Base-by-base conservation (phyloP, 305 asterid genomes). In the Euphrasia arctica region DNA sequence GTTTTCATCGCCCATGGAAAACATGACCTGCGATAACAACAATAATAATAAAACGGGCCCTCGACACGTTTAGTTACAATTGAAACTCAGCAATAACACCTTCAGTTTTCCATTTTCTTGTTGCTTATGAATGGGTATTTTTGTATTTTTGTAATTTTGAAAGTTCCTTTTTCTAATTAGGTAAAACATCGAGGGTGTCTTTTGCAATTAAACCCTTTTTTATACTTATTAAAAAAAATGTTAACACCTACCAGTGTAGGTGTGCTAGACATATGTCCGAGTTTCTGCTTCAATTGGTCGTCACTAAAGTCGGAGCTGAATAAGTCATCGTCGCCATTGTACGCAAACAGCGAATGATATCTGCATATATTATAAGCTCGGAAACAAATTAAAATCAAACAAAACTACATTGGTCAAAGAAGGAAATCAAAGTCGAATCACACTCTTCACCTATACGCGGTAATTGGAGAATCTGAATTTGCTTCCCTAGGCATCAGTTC, bases 271-370 rank as follows among this genome's bases (percentile, higher is more conserved):
- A 93, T 88, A 86, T 93, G 99, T 63, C 97, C 99, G 32, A 90
- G 86, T 77, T 74, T 88, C 73, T 82, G 96, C 68, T 72, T 86
- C 86, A 90, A 74, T 77, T 90, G 97, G 67, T 88, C 96, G 54
- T 93, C 96, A 66, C 87, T 93, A 63, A 93, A 82, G 77, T 93
- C 99, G 1, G 97, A 93, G 76, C 99, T 93, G 79, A 93, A 93
- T 79, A 93, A 50, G 86, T 93, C 99, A 61, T 93, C 99, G 28
- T 88, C 97, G 0, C 99, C 96, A 56, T 90, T 93, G 84, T 93
- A 93, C 36, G 97, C 92, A 69, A 82, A 84, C 58, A 90, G 93
- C 2, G 95, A 90, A 81, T 90, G 91, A 65, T 79, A 91, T 73
- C 95, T 91, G 85, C 76, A 77, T 41, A 50, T 18, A 39, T 39